Conservation (phyloP, 352 stramenopile species). For the Sclerospora graminicola region DNA sequence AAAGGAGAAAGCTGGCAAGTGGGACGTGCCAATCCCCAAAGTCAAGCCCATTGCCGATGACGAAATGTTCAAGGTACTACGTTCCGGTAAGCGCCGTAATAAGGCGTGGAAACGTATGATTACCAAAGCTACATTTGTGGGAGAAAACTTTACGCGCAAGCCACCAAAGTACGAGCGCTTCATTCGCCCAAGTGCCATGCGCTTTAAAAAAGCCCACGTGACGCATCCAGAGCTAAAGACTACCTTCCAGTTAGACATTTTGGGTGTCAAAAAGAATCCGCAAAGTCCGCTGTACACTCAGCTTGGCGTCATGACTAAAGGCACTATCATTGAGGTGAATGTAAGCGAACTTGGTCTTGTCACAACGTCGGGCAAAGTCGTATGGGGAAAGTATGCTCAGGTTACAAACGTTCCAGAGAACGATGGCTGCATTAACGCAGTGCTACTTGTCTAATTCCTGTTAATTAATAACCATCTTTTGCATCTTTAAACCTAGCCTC, state of each 20-base stretch:
- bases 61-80: conserved; percentile 99
- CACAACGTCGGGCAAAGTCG: conserved; percentile 98
- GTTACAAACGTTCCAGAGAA: conserved; percentile 99
- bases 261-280: conserved; percentile 99
- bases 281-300: conserved; percentile 94
- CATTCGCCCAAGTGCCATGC: conserved; percentile 96
- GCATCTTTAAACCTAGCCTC: background rate
- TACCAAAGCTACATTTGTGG: conserved; percentile 96
- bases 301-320: conserved; percentile 99
- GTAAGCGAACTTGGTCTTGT: conserved; percentile 98
- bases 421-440: conserved; percentile 99
- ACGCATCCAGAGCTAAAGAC: conserved; percentile 99
- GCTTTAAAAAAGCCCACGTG: conserved; percentile 99
- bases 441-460: conserved; percentile 93
- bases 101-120: conserved; percentile 88
- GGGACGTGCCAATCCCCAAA: conserved; percentile 99
- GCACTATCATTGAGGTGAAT: conserved; percentile 98
- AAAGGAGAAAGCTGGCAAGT: conserved; percentile 99
- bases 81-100: conserved; percentile 94
- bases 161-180: conserved; percentile 99
- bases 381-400: conserved; percentile 99
- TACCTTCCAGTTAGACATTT: conserved; percentile 99
- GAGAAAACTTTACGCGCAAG: conserved; percentile 98
- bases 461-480: conserved; percentile 30
- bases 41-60: conserved; percentile 98